These are phyloP conservation scores for Fomitopsis schrenkii DNA, from an alignment of 1,284 basidiomycete species.

Conservation along the genomic window DNA sequence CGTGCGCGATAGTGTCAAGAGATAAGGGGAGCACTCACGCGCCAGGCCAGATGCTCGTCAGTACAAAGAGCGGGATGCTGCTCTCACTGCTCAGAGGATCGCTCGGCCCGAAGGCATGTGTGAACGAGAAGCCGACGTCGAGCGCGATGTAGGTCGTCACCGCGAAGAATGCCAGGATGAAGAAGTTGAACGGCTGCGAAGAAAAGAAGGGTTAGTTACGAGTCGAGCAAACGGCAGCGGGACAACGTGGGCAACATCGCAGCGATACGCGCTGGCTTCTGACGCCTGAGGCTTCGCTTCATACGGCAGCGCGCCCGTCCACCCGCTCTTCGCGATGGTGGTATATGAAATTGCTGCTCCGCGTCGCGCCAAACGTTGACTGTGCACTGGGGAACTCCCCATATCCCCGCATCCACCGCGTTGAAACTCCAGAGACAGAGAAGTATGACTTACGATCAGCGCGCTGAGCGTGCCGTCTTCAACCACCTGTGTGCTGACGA, in stretches of 20 bases:
- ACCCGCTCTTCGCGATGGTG: too few species aligned
- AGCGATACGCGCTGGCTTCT: too few species aligned
- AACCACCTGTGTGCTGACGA: slow-evolving; percentile 79
- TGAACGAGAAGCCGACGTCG: slow-evolving; percentile 68
- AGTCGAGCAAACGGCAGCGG: too few species aligned
- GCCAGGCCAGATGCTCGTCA: slow-evolving; percentile 84
- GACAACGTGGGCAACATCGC: too few species aligned
- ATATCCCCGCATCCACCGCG: too few species aligned
- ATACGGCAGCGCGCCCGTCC: not conserved
- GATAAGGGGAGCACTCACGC: slow-evolving; percentile 42
- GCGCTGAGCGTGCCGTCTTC: slow-evolving; percentile 78
- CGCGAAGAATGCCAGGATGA: slow-evolving; percentile 61
- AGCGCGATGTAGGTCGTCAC: slow-evolving; percentile 76
- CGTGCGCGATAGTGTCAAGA: not conserved
- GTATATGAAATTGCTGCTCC: too few species aligned
- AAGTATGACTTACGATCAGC: slow-evolving; percentile 49
- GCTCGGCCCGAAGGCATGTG: slow-evolving; percentile 54
- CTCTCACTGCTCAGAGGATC: slow-evolving; percentile 50
- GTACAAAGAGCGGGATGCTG: slow-evolving; percentile 71
- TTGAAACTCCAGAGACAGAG: too few species aligned
- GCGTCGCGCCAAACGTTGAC: too few species aligned
- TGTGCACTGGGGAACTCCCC: too few species aligned
- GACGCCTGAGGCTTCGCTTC: too few species aligned
- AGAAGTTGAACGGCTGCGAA: slow-evolving; percentile 56
- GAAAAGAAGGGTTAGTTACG: too few species aligned